Base-by-base conservation (phyloP, 805 yeast species). In the Yamadazyma kitorensis region DNA sequence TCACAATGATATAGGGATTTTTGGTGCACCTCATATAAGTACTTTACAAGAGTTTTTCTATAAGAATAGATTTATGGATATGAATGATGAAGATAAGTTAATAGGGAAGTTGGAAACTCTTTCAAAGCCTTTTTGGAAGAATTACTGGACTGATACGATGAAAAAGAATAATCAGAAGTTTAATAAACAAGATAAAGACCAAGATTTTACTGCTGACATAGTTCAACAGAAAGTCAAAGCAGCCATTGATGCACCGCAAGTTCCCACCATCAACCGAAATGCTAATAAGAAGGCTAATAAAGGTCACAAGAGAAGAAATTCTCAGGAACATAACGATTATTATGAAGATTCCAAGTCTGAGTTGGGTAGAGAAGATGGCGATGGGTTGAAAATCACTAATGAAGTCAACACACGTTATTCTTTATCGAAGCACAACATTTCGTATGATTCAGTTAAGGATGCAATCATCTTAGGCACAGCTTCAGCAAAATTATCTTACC, bases 401-500 rank as follows among this genome's bases (percentile, higher is more conserved):
- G 52, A 56, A 24, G 48, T 53, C 5, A 53, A 52, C 9, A 49
- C 64, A 3, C n/a, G 32, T 9, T 27, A 40, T 16, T 40, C 48
- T 2, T 26, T 45, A 5, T 31, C 42, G 11, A 40, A 43, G 17
- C 45, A 40, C 17, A 43, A 43, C 19, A 31, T 44, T 7, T 39
- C 51, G 1, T 48, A 37, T 27, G 34, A 48, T 15, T 29, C 37
- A 4, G 40, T 51, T 1, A 49, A 66, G 31, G 37, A 49, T n/a
- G 66, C 80, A 0, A 49, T 37, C 10, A 52, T 79, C 1, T 36
- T 73, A n/a, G 87, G 88, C 2, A 74, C 85, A 0, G 72, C 80
- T 0, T 81, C 87, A 0, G 59, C 80, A 0, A 82, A 82, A 45
- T 54, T 82, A 11, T 74, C 86, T 4, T 82, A 82, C 41, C 55